Evolutionary conservation across 352 stramenopile genomes (phyloP).

Genomic region (Globisporangium perplexum): DNA sequence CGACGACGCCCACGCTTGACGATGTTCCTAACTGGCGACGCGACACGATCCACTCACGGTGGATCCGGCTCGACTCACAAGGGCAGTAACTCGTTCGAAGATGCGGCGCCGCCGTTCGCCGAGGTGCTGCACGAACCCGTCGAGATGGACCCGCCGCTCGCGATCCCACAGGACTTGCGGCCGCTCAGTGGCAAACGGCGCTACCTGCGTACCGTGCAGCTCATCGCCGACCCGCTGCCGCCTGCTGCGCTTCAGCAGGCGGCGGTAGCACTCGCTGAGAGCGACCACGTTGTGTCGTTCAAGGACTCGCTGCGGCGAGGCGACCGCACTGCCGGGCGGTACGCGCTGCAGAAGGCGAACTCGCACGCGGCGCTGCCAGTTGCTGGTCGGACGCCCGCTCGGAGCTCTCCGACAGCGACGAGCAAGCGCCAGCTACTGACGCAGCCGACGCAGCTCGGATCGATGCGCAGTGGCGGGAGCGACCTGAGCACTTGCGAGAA

Average conservation of each 20-base stretch:
- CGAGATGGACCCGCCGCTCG: slow-evolving; percentile 41
- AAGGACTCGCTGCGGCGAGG: slow-evolving; percentile 7
- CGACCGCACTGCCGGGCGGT: not conserved
- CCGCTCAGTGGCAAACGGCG: slow-evolving; percentile 34
- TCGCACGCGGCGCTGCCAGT: slow-evolving; percentile 2
- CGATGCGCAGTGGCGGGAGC: not conserved
- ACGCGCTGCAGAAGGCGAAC: slow-evolving; percentile 2
- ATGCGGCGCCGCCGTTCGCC: slow-evolving; percentile 24
- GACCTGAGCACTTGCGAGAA: not conserved
- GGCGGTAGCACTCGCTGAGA: not conserved
- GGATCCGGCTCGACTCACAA: not conserved
- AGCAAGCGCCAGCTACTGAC: not conserved
- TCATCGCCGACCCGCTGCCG: slow-evolving; percentile 25
- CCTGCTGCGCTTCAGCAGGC: not conserved
- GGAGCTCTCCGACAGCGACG: not conserved
- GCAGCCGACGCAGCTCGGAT: not conserved
- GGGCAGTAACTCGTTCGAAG: slow-evolving; percentile 60
- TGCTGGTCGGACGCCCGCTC: not conserved
- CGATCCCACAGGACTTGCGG: slow-evolving; percentile 46
- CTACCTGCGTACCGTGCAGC: slow-evolving; percentile 62
- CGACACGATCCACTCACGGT: too few species aligned
- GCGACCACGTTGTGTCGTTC: slow-evolving; percentile 4
- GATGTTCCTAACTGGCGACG: too few species aligned
- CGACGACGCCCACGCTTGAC: too few species aligned
- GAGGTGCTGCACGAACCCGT: slow-evolving; percentile 27